Base-by-base conservation (phyloP, 257 asterid species). In the Penstemon eatonii region DNA sequence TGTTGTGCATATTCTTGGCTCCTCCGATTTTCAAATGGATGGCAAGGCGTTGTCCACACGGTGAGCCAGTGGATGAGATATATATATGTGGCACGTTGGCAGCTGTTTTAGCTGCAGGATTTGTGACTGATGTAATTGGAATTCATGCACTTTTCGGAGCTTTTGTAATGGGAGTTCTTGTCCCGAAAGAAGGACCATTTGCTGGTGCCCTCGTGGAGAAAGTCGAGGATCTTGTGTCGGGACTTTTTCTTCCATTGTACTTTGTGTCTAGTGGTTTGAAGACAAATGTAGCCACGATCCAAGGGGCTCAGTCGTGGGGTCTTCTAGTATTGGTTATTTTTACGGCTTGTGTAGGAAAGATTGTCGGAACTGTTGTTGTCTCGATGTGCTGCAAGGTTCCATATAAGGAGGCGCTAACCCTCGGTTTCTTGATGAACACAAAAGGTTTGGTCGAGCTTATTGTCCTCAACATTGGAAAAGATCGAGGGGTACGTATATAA, bases 111-210 rank as follows among this genome's bases (percentile, higher is more conserved):
- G 85, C 81, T 40, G 85, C 85, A 1, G 88, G 76, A 5, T 80
- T 85, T 44, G 72, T 74, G 2, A 85, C 90, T 4, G 90, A 82
- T 73, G 3, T 70, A 13, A 85, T 80, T 44, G 90, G 87, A 33
- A 85, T 85, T 55, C 87, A 85, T 44, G 87, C 87, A 0, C 81
- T 85, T 3, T 85, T 82, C 40, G 90, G 90, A 10, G 87, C 84
- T 7, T 85, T 85, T 25, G 82, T 85, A 33, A n/a, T 85, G 6
- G 90, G 90, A 9, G 78, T 85, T 49, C 82, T 82, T 8, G 73
- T 85, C 4, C 90, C 88, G 4, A 80, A 83, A 25, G 71, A 83
- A 6, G 88, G 83, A 4, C 59, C 85, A 6, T 78, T 80, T 37
- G 69, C 85, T 5, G 80, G 74, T 46, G 81, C 83, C 0, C 78